phyloP scores from a whole-genome alignment of 257 asterid species.

The Lithospermum erythrorhizon region DNA sequence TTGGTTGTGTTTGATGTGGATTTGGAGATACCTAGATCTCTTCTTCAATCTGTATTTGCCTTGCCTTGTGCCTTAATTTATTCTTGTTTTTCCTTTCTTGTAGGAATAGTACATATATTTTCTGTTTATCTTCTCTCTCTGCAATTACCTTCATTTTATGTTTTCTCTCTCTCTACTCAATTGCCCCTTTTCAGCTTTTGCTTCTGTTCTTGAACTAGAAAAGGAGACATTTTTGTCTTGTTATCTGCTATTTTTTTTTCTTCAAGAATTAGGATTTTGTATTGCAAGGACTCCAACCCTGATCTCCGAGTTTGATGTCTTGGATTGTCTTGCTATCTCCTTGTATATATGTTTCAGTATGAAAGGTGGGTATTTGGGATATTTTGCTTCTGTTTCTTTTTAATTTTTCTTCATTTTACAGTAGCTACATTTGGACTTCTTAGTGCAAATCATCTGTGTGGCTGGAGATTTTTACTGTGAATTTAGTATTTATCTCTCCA shows the following conservation, averaged over 20 bases:
- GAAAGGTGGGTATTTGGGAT: not conserved
- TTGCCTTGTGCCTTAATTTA: constrained; percentile 79
- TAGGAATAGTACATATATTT: constrained; percentile 16
- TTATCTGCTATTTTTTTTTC: too few relatives aligned
- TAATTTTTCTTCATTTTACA: not conserved
- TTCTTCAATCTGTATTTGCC: constrained; percentile 21
- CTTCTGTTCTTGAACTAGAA: not conserved
- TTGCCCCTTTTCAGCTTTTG: not conserved
- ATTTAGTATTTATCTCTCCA: not conserved
- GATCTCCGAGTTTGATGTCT: too few relatives aligned
- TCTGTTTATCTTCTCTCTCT: constrained; percentile 3
- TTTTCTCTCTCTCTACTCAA: not conserved
- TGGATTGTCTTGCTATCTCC: too few relatives aligned
- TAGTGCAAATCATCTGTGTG: not conserved
- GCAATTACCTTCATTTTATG: too few relatives aligned
- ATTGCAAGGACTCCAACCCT: too few relatives aligned
- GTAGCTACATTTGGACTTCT: not conserved
- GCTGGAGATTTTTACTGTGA: not conserved
- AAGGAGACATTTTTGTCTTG: not conserved
- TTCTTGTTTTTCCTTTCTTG: constrained; percentile 29
- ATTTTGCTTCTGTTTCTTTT: not conserved
- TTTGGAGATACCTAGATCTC: constrained; percentile 77
- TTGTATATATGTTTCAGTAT: too few relatives aligned
- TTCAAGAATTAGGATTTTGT: too few relatives aligned
- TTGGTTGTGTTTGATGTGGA: not conserved